These are phyloP conservation scores for Yamadazyma aaseri DNA, from an alignment of 1,139 yeast species.

Conservation along the genomic window DNA sequence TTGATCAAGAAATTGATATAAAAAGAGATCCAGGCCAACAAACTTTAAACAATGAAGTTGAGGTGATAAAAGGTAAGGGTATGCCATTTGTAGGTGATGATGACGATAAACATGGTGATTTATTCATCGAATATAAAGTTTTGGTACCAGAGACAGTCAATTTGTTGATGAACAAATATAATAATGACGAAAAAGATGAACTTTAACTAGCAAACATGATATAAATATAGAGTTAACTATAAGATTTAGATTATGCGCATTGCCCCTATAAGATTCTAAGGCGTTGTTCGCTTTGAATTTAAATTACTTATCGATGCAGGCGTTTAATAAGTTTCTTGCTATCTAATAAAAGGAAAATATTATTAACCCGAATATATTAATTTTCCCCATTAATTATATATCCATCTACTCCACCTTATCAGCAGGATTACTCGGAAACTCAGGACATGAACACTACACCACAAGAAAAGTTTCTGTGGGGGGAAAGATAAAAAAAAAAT, in stretches of 20 bases:
- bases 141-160: slow-evolving; percentile 32
- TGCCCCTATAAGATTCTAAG: too few species aligned
- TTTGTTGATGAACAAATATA: not conserved
- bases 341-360: too few species aligned
- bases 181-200: slow-evolving; percentile 1
- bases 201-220: slow-evolving; percentile 1
- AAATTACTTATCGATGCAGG: too few species aligned
- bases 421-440: too few species aligned
- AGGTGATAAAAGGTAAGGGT: slow-evolving; percentile 69
- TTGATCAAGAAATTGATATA: slow-evolving; percentile 47
- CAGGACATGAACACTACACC: not conserved
- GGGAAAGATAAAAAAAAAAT: not conserved
- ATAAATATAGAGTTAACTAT: too few species aligned
- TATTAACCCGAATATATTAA: too few species aligned
- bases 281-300: too few species aligned
- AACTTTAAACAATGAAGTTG: slow-evolving; percentile 68
- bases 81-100: slow-evolving; percentile 63
- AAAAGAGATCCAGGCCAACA: slow-evolving; percentile 49
- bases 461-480: not conserved
- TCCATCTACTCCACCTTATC: too few species aligned
- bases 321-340: too few species aligned
- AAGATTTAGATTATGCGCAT: too few species aligned
- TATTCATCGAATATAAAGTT: slow-evolving; percentile 69
- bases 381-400: too few species aligned
- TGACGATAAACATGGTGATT: slow-evolving; percentile 66